A percentile compares a stretch with the other conserved stretches of the same genome.
These are phyloP conservation scores for Wallacemonas sp. DNA, from an alignment of 208 protist genomes.

Conservation along the genomic window DNA sequence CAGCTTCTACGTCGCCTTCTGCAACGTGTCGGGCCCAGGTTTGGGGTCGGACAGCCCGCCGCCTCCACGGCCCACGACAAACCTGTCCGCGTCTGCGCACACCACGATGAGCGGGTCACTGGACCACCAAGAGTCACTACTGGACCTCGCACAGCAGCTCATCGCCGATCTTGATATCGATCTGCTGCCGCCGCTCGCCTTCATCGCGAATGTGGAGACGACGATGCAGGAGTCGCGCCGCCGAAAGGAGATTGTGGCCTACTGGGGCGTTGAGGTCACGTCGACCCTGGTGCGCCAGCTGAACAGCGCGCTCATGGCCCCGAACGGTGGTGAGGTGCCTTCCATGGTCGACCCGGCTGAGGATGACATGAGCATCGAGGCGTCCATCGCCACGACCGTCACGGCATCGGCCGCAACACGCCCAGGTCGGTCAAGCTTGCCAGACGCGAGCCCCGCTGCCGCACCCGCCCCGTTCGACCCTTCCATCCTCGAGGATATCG, in stretches of 20 bases:
- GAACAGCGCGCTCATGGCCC: constrained; percentile 10
- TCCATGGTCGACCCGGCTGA: no score
- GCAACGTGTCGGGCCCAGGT: not conserved
- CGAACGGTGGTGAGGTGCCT: not conserved
- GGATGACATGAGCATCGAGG: not conserved
- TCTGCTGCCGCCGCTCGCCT: not conserved
- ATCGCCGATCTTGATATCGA: constrained; percentile 5
- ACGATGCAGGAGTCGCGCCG: constrained; percentile 13
- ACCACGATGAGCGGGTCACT: not conserved
- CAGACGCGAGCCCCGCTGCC: not conserved
- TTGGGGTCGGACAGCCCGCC: no score
- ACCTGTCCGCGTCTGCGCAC: not conserved
- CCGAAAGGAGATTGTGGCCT: constrained; percentile 7
- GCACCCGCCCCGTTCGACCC: not conserved
- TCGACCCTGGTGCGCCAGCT: constrained; percentile 9
- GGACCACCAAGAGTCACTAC: not conserved
- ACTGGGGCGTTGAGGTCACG: constrained; percentile 2
- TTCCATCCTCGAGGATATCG: constrained; percentile 16
- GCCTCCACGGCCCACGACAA: no score
- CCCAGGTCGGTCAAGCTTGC: not conserved
- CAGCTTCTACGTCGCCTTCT: constrained; percentile 5
- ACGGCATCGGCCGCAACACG: not conserved
- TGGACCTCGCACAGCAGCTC: constrained; percentile 11
- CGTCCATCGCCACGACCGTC: not conserved
- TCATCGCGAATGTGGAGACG: not conserved